These are phyloP conservation scores for Zygotorulaspora mrakii DNA, from an alignment of 1,139 yeast genomes.

Conservation along the genomic window DNA sequence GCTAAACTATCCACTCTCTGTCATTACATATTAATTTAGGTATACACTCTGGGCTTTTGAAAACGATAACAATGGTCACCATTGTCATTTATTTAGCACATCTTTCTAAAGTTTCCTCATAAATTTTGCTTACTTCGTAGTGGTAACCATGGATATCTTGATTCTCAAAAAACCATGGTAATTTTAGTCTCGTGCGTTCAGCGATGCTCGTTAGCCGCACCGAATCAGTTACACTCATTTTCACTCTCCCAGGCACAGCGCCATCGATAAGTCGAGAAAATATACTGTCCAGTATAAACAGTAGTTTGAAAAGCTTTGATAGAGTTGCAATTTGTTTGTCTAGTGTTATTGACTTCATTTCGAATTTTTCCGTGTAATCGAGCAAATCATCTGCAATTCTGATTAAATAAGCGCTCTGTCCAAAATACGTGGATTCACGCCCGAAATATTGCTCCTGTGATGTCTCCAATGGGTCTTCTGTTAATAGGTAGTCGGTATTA, in stretches of 20 bases:
- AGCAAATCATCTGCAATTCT: conserved; percentile 63
- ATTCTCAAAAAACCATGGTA: conserved; percentile 35
- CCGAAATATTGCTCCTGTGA: conserved; percentile 17
- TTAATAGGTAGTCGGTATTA: conserved; percentile 35
- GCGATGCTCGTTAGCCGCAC: conserved; percentile 48
- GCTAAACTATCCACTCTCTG: background rate
- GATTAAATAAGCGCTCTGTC: conserved; percentile 59
- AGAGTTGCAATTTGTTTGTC: conserved; percentile 23
- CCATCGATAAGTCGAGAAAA: conserved; percentile 46
- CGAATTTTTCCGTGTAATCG: conserved; percentile 53
- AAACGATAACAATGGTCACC: too few species aligned
- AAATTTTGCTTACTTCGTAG: conserved; percentile 37
- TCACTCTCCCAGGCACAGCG: conserved; percentile 26
- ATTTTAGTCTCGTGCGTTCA: conserved; percentile 43
- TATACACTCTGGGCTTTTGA: too few species aligned
- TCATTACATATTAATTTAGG: too few species aligned
- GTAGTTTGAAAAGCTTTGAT: conserved; percentile 40
- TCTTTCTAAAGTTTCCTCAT: conserved; percentile 36
- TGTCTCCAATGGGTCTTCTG: conserved; percentile 11
- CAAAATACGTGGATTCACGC: conserved; percentile 40
- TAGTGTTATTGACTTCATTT: conserved; percentile 24
- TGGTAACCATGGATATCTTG: conserved; percentile 37
- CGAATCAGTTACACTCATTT: conserved; percentile 43
- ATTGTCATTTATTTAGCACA: conserved; percentile 19
- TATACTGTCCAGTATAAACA: conserved; percentile 45